A percentile compares a stretch with the other conserved stretches of the same genome.
These are phyloP conservation scores for Cercophora samala DNA, from an alignment of 495 filamentous ascomycete genomes.

Conservation along the genomic window DNA sequence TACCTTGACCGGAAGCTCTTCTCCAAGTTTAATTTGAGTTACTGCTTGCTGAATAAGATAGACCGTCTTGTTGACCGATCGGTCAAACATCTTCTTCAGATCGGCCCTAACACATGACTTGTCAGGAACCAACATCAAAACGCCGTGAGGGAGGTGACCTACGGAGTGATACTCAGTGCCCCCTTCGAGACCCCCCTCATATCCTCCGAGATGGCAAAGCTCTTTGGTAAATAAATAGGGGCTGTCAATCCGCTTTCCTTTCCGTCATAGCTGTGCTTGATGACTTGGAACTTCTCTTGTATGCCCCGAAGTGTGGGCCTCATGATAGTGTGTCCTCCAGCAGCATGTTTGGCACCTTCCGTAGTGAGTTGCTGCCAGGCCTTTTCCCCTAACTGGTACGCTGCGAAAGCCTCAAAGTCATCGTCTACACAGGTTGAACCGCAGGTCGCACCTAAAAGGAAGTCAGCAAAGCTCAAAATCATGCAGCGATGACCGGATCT, in stretches of 20 bases:
- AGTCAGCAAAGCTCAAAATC: constrained; percentile 7
- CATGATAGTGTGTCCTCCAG: constrained; percentile 26
- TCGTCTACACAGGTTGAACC: constrained; percentile 33
- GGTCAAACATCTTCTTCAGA: constrained; percentile 23
- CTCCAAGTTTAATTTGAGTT: constrained; percentile 23
- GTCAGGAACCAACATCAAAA: background rate
- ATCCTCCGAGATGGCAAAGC: constrained; percentile 15
- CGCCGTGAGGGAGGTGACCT: too few relatives aligned
- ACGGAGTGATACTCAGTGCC: constrained; percentile 17
- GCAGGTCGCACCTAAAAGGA: constrained; percentile 25
- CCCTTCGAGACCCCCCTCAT: constrained; percentile 22
- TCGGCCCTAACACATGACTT: constrained; percentile 10
- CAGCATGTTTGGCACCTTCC: constrained; percentile 14
- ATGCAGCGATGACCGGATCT: background rate
- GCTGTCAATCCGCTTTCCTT: constrained; percentile 21
- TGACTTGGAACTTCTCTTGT: constrained; percentile 28
- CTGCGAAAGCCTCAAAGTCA: constrained; percentile 25
- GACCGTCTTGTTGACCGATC: constrained; percentile 27
- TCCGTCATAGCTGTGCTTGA: constrained; percentile 32
- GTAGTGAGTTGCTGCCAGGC: constrained; percentile 25
- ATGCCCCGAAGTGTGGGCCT: constrained; percentile 25
- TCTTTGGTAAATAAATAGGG: constrained; percentile 21
- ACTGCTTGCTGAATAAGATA: constrained; percentile 24
- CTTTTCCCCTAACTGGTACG: constrained; percentile 18
- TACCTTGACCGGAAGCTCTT: constrained; percentile 25